Conservation (phyloP, 2,329 filamentous ascomycete species). For the Tolypocladium inflatum region DNA sequence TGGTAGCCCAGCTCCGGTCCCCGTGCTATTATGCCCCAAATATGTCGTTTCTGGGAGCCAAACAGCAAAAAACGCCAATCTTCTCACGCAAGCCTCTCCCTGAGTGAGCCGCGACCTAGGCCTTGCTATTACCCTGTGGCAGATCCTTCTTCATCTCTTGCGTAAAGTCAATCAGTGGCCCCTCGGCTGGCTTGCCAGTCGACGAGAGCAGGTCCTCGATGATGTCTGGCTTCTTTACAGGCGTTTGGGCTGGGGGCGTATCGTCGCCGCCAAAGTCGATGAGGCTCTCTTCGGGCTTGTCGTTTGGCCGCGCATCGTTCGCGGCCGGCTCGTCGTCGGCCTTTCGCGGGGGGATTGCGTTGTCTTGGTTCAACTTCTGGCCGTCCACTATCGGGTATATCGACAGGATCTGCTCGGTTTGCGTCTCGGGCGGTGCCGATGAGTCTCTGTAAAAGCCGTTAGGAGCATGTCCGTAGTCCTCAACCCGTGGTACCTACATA, state of each 20-base stretch:
- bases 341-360: constrained; percentile 41
- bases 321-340: constrained; percentile 3
- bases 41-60: not conserved
- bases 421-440: constrained; percentile 51
- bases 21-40: not conserved
- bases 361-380: constrained; percentile 49
- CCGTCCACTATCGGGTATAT: constrained; percentile 80
- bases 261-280: constrained; percentile 45
- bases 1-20: not conserved
- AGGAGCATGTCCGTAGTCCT: not conserved
- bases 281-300: constrained; percentile 27
- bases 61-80: constrained; percentile 3
- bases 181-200: constrained; percentile 37
- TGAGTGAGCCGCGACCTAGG: not conserved
- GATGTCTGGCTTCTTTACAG: constrained; percentile 18
- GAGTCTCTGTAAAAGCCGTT: constrained; percentile 16
- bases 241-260: constrained; percentile 1
- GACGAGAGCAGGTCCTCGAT: constrained; percentile 34
- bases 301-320: not conserved
- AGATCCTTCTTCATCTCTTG: constrained; percentile 42
- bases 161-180: constrained; percentile 47
- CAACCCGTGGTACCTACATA: constrained; percentile 47
- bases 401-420: constrained; percentile 72
- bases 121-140: constrained; percentile 17
- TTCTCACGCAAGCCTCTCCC: not conserved